Base-by-base conservation (phyloP, 345 rosid species). In the Gossypium ekmanianum region DNA sequence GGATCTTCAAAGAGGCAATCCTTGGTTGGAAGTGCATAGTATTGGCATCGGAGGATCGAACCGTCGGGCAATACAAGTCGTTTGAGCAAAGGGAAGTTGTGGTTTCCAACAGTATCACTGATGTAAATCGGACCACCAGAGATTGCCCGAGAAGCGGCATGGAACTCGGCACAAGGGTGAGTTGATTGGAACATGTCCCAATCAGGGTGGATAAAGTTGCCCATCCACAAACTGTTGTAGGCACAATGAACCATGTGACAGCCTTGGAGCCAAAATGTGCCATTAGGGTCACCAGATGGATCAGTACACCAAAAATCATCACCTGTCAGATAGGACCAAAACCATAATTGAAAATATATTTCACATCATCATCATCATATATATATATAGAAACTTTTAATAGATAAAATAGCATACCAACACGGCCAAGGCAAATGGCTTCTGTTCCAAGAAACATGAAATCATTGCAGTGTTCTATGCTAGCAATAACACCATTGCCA, bases 181-280 rank as follows among this genome's bases (percentile, higher is more conserved):
- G 97, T 91, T 7, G 98, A 90, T 71, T 94, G 98, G 86, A 94
- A 94, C 98, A 94, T 92, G 83, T 34, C 98, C 98, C 98, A 94
- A 72, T 94, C 97, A 9, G 98, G 98, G 71, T 92, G 98, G 59
- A 94, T 92, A 79, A 94, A 94, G 62, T 92, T 94, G 79, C 98
- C 97, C 97, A 94, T 94, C 98, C 98, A 92, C 61, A 94, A 79
- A 34, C 41, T 34, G 41, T 34, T 34, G 41, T 34, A 34, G 41
- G 41, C 41, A 34, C 41, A 34, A 34, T 94, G 98, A 20, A 94
- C 98, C 98, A 92, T 92, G 81, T 94, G 98, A 78, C 98, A 94
- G 0, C 98, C 98, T 77, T 94, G 98, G 9, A 94, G 92, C 98
- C 98, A 94, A 73, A 91, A 94, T 14, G 97, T 87, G 39, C 95